These are phyloP conservation scores for Solanum appendiculatum DNA, from an alignment of 257 asterid genomes.

Conservation along the genomic window DNA sequence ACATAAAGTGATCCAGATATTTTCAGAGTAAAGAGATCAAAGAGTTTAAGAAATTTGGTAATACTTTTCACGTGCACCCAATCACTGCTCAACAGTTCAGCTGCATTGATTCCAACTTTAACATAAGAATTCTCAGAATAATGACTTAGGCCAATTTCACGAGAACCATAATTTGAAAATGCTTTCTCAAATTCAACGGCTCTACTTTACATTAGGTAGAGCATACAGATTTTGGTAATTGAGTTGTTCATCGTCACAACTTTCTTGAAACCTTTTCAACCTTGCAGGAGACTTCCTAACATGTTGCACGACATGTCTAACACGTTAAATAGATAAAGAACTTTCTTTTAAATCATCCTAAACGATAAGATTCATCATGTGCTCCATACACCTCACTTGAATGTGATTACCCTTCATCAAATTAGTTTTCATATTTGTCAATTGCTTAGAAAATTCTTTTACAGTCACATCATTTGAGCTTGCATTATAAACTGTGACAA, in stretches of 20 bases:
- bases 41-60: too few species aligned
- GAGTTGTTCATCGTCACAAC: neutral
- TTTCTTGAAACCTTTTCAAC: neutral
- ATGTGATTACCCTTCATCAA: neutral
- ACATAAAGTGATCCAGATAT: too few species aligned
- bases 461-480: neutral
- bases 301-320: too few species aligned
- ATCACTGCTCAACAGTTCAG: neutral
- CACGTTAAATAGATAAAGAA: too few species aligned
- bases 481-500: too few species aligned
- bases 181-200: too few species aligned
- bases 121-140: neutral
- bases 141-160: neutral
- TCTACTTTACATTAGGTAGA: too few species aligned
- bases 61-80: too few species aligned
- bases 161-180: neutral
- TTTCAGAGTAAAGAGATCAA: too few species aligned
- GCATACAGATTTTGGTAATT: too few species aligned
- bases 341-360: too few species aligned
- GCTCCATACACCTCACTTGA: neutral
- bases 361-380: neutral
- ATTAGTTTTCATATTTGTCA: neutral
- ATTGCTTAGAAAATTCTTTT: neutral
- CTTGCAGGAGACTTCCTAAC: too few species aligned
- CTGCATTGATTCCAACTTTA: neutral